phyloP scores from a whole-genome alignment of 345 rosid genomes.

The Leavenworthia alabamica region DNA sequence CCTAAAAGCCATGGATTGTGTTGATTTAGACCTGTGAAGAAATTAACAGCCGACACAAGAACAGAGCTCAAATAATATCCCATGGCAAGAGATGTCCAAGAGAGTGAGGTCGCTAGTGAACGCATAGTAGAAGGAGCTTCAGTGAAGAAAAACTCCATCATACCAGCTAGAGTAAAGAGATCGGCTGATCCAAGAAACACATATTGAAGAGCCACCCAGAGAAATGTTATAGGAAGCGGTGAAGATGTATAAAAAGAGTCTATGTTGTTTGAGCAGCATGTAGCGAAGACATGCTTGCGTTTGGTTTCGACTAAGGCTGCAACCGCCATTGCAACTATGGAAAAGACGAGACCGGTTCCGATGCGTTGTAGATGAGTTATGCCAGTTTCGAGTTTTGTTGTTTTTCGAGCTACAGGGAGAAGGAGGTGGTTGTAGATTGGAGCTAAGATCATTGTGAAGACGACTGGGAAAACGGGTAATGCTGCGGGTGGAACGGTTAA shows the following conservation, averaged over 20 bases:
- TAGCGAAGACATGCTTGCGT: slow-evolving; percentile 38
- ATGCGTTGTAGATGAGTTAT: slow-evolving; percentile 73
- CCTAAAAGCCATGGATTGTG: slow-evolving; percentile 67
- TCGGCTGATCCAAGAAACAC: slow-evolving; percentile 96
- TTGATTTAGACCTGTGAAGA: slow-evolving; percentile 36
- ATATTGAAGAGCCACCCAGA: slow-evolving; percentile 82
- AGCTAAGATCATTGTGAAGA: slow-evolving; percentile 73
- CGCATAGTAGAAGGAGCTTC: slow-evolving; percentile 81
- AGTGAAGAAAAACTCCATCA: slow-evolving; percentile 93
- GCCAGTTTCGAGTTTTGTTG: slow-evolving; percentile 61
- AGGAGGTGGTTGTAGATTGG: slow-evolving; percentile 62
- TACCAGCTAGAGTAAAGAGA: slow-evolving; percentile 79
- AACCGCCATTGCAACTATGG: slow-evolving; percentile 68
- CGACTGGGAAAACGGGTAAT: slow-evolving; percentile 74
- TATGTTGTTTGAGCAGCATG: slow-evolving; percentile 31
- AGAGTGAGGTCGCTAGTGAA: slow-evolving; percentile 79
- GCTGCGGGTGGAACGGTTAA: slow-evolving; percentile 80
- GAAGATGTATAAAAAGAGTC: slow-evolving; percentile 26
- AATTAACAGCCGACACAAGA: slow-evolving; percentile 54
- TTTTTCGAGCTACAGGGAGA: slow-evolving; percentile 53
- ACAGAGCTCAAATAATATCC: slow-evolving; percentile 87
- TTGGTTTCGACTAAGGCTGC: slow-evolving; percentile 76
- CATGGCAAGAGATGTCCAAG: slow-evolving; percentile 93
- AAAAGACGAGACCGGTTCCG: slow-evolving; percentile 68
- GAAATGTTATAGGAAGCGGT: slow-evolving; percentile 79